phyloP scores from a whole-genome alignment of 495 filamentous ascomycete species.

The Penicillium subrubescens region DNA sequence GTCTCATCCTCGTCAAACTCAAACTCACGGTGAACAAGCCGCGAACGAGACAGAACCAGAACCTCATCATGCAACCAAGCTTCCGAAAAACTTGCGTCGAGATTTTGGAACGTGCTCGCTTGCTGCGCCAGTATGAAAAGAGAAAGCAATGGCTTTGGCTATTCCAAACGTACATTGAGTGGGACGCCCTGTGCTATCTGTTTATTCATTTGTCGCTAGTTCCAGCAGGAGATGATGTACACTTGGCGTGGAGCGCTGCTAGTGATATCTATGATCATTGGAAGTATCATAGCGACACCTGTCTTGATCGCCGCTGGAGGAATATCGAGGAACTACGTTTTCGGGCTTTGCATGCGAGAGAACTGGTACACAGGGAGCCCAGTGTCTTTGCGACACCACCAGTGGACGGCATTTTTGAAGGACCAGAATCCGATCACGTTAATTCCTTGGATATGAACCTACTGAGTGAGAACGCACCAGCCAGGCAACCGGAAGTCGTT shows the following conservation, averaged over 20 bases:
- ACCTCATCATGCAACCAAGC: constrained; percentile 32
- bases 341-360: constrained; percentile 14
- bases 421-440: background rate
- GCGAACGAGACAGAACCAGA: constrained; percentile 21
- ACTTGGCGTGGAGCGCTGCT: constrained; percentile 16
- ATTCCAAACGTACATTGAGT: constrained; percentile 78
- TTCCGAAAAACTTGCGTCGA: constrained; percentile 42
- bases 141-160: constrained; percentile 47
- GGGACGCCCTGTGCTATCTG: constrained; percentile 71
- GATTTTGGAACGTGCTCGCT: constrained; percentile 51
- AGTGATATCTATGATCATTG: constrained; percentile 22
- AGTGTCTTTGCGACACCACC: background rate
- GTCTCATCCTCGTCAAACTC: constrained; percentile 66
- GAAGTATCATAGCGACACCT: constrained; percentile 10
- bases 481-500: background rate
- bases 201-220: constrained; percentile 65
- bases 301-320: constrained; percentile 12
- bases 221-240: background rate
- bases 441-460: background rate
- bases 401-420: background rate
- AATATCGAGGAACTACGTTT: constrained; percentile 20
- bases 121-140: constrained; percentile 17
- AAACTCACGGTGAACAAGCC: constrained; percentile 60
- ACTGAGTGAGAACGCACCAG: background rate
- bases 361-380: background rate